A percentile compares a stretch with the other conserved stretches of the same genome.
Evolutionary conservation across 1,284 basidiomycete species (phyloP).

Genomic region (Microbotryum violaceum): DNA sequence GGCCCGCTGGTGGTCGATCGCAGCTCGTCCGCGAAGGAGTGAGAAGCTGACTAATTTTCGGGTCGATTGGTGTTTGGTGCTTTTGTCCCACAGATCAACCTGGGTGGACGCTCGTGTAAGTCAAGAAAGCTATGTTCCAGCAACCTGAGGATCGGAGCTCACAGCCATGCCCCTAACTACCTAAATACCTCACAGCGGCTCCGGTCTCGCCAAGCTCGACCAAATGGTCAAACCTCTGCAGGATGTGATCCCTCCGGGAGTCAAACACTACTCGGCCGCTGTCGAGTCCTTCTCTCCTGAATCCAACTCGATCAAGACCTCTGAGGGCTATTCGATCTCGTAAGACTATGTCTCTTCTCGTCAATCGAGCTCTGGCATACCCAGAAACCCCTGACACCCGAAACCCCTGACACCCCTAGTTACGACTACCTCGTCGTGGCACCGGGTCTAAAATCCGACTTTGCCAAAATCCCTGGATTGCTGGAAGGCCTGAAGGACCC

Average conservation of each 20-base stretch:
- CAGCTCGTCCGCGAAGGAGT: not conserved
- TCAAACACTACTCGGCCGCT: conserved; percentile 65
- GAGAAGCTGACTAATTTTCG: not conserved
- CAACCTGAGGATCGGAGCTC: conserved; percentile 4
- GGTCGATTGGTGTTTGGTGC: not conserved
- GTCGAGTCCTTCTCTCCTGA: conserved; percentile 70
- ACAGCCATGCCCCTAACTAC: conserved; percentile 17
- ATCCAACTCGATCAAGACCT: conserved; percentile 61
- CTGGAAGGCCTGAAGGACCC: conserved; percentile 67
- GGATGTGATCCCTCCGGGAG: conserved; percentile 63
- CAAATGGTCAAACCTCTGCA: conserved; percentile 63
- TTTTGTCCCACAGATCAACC: conserved; percentile 23
- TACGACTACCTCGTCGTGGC: conserved; percentile 88
- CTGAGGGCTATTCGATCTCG: conserved; percentile 60
- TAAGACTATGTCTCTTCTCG: conserved; percentile 88
- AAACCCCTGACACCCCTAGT: conserved; percentile 3
- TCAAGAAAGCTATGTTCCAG: not conserved
- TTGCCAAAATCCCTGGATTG: conserved; percentile 65
- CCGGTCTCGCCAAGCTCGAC: conserved; percentile 60
- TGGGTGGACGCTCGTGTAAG: conserved; percentile 33
- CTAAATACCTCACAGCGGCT: conserved; percentile 46
- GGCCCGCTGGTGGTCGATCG: conserved; percentile 11
- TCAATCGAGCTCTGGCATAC: too few species aligned
- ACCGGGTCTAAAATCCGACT: conserved; percentile 75
- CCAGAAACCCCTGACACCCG: not conserved